These are phyloP conservation scores for Exophiala alcalophila DNA, from an alignment of 2,329 filamentous ascomycete genomes.

Conservation along the genomic window DNA sequence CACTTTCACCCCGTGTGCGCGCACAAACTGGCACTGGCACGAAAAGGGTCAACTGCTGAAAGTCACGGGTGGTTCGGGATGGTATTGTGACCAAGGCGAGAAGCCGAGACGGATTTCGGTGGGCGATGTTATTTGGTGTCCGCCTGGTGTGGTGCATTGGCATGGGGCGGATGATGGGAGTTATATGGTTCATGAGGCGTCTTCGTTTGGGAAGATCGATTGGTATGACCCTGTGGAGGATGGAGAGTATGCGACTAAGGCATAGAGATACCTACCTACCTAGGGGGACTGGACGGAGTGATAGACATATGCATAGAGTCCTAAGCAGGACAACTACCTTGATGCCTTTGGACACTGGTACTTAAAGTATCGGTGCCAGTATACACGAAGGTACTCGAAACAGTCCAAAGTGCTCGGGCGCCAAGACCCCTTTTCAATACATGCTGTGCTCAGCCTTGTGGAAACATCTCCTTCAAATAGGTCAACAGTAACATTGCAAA, in stretches of 20 bases:
- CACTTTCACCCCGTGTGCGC: slow-evolving; percentile 43
- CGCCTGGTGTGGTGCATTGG: slow-evolving; percentile 44
- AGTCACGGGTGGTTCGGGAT: slow-evolving; percentile 41
- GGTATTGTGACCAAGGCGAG: slow-evolving; percentile 43
- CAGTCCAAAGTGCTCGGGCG: too few relatives aligned
- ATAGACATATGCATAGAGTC: too few relatives aligned
- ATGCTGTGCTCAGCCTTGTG: too few relatives aligned
- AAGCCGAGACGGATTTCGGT: slow-evolving; percentile 37
- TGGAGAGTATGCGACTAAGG: slow-evolving; percentile 37
- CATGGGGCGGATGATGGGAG: slow-evolving; percentile 44
- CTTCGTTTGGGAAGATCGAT: slow-evolving; percentile 38
- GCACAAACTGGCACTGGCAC: slow-evolving; percentile 47
- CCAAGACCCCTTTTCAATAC: too few relatives aligned
- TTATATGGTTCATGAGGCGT: slow-evolving; percentile 42
- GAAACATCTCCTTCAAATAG: too few relatives aligned
- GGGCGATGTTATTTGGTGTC: slow-evolving; percentile 43
- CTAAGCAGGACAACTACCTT: too few relatives aligned
- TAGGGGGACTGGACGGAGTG: too few relatives aligned
- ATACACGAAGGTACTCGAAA: too few relatives aligned
- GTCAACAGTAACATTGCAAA: too few relatives aligned
- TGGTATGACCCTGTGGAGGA: slow-evolving; percentile 39
- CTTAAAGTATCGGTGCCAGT: too few relatives aligned
- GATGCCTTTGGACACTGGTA: too few relatives aligned
- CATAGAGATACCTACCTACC: too few relatives aligned
- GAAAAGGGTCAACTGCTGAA: slow-evolving; percentile 44